A percentile compares a stretch with the other conserved stretches of the same genome.
Evolutionary conservation across 1,284 basidiomycete species (phyloP).

Genomic region (Coriolopsis trogii): DNA sequence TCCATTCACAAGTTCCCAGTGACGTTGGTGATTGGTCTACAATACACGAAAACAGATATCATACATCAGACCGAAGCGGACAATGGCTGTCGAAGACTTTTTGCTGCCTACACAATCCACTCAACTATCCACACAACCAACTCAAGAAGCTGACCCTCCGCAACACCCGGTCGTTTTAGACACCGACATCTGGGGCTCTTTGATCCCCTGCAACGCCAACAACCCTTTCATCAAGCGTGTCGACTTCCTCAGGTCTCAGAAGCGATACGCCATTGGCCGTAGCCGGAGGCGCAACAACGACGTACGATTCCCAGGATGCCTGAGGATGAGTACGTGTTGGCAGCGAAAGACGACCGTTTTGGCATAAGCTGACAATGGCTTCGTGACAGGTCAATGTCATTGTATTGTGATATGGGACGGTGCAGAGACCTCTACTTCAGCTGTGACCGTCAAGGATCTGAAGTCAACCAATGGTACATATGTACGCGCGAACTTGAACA

Average conservation of each 20-base stretch:
- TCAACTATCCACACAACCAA: not conserved
- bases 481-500: slow-evolving; percentile 46
- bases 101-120: not conserved
- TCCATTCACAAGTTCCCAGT: too few species aligned
- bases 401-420: slow-evolving; percentile 69
- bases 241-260: not conserved
- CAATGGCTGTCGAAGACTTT: not conserved
- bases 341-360: not conserved
- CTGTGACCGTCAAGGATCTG: slow-evolving; percentile 66
- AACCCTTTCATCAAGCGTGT: not conserved
- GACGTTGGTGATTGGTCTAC: too few species aligned
- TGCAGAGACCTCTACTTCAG: slow-evolving; percentile 46
- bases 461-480: slow-evolving; percentile 80
- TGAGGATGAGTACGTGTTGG: not conserved
- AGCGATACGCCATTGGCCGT: not conserved
- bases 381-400: slow-evolving; percentile 61
- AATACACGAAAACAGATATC: too few species aligned
- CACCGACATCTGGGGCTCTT: not conserved
- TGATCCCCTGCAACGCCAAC: not conserved
- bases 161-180: not conserved
- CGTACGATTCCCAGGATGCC: not conserved
- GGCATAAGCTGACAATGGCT: not conserved
- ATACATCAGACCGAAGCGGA: not conserved
- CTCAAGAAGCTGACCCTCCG: not conserved
- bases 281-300: not conserved